Evolutionary conservation across 257 asterid genomes (phyloP).

Genomic region (Nicotiana undulata): DNA sequence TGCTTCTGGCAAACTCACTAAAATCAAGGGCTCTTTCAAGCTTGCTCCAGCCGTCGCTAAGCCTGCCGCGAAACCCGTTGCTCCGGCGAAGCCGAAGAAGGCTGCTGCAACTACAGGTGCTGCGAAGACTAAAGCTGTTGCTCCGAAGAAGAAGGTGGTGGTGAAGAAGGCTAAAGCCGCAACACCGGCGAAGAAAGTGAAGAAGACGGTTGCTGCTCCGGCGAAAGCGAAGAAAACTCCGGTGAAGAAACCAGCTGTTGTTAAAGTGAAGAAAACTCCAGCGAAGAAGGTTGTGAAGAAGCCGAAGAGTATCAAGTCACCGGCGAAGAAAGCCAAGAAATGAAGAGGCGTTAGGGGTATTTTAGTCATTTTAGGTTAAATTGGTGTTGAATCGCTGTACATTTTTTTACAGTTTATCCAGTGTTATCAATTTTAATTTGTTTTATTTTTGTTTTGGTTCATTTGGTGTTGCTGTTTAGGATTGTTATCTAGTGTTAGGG

Average conservation of each 20-base stretch:
- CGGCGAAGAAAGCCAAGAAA: conserved; percentile 5
- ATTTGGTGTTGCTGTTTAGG: too few species aligned
- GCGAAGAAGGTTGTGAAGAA: conserved; percentile 3
- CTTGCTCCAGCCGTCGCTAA: conserved; percentile 18
- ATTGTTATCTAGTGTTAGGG: too few species aligned
- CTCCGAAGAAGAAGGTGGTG: not conserved
- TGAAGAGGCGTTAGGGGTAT: not conserved
- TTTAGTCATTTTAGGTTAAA: too few species aligned
- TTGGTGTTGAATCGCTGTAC: too few species aligned
- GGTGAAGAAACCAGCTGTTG: not conserved
- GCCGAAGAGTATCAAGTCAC: not conserved
- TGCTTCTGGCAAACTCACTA: conserved; percentile 38
- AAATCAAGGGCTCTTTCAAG: conserved; percentile 48
- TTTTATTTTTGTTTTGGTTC: too few species aligned
- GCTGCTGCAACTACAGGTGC: not conserved
- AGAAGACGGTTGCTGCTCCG: conserved; percentile 10
- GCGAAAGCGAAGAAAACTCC: conserved; percentile 14
- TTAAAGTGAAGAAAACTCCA: conserved; percentile 11
- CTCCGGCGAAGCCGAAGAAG: conserved; percentile 20
- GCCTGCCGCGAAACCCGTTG: not conserved
- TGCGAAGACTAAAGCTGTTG: conserved; percentile 25
- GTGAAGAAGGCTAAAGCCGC: conserved; percentile 11
- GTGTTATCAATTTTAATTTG: too few species aligned
- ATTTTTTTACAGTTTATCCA: too few species aligned
- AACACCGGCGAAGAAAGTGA: conserved; percentile 10